Percentiles rank a stretch among this genome's conserved stretches.
phyloP scores from a whole-genome alignment of 352 stramenopile genomes.

The Phytophthora syringae region DNA sequence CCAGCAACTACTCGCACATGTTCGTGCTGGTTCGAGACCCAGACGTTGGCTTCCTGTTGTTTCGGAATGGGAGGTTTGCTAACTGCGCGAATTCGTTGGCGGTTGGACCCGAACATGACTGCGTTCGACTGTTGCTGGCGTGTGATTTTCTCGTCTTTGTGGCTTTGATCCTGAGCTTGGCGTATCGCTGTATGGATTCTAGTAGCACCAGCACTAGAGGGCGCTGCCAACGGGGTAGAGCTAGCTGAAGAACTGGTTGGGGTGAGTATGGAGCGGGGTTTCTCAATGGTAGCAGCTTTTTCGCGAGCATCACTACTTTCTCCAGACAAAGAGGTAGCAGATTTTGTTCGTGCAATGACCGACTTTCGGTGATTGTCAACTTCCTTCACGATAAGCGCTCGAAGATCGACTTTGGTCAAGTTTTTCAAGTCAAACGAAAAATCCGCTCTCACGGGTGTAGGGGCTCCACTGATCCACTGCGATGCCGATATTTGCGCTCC shows the following conservation, averaged over 20 bases:
- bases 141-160: conserved; percentile 4
- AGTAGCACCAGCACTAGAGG: conserved; percentile 31
- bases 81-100: conserved; percentile 46
- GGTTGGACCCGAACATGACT: conserved; percentile 57
- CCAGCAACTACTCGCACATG: conserved; percentile 36
- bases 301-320: neutral
- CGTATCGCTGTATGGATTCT: conserved; percentile 54
- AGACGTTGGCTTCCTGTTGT: conserved; percentile 23
- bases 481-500: conserved; percentile 66
- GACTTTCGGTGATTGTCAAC: conserved; percentile 63
- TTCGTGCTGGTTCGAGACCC: conserved; percentile 31
- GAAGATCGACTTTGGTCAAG: conserved; percentile 70
- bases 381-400: conserved; percentile 73
- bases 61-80: conserved; percentile 71
- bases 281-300: conserved; percentile 3
- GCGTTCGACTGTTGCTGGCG: conserved; percentile 8
- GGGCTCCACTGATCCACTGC: conserved; percentile 38
- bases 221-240: conserved; percentile 4
- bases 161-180: conserved; percentile 32
- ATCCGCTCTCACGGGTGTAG: conserved; percentile 47
- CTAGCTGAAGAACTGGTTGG: conserved; percentile 1
- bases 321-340: neutral
- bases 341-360: neutral
- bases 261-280: neutral
- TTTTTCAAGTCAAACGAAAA: conserved; percentile 84